Conservation (phyloP, 1,284 basidiomycete genomes). For the Rhodotorula sp. region DNA sequence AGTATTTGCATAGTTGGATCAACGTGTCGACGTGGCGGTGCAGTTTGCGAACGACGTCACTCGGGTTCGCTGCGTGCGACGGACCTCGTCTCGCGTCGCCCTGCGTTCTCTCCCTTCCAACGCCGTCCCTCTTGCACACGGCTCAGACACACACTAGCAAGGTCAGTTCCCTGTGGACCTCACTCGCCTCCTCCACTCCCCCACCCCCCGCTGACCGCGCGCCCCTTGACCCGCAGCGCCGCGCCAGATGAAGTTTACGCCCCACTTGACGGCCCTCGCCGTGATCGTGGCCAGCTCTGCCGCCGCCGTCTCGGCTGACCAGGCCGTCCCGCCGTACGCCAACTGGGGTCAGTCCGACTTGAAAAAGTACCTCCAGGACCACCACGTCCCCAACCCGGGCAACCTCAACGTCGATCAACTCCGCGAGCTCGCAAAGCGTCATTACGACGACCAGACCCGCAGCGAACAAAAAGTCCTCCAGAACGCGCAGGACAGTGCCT, state of each 20-base stretch:
- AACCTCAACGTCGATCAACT: slow-evolving; percentile 45
- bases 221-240: not conserved
- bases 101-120: not conserved
- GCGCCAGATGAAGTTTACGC: slow-evolving; percentile 9
- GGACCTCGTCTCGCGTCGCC: not conserved
- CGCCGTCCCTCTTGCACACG: not conserved
- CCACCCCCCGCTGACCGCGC: not conserved
- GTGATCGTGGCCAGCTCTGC: slow-evolving; percentile 11
- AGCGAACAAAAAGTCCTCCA: slow-evolving; percentile 67
- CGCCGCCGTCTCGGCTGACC: slow-evolving; percentile 12
- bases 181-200: too few relatives aligned
- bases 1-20: too few relatives aligned
- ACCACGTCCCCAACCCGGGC: slow-evolving; percentile 61
- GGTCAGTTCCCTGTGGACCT: not conserved
- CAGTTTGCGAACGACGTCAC: not conserved
- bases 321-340: slow-evolving; percentile 22
- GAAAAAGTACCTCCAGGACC: slow-evolving; percentile 50
- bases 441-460: slow-evolving; percentile 52
- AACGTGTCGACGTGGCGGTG: too few relatives aligned
- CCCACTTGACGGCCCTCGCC: slow-evolving; percentile 14
- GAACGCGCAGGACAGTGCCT: slow-evolving; percentile 52
- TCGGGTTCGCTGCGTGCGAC: too few relatives aligned
- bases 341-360: slow-evolving; percentile 38
- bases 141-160: not conserved
- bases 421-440: slow-evolving; percentile 42